Evolutionary conservation across 176 grass and related monocot species (phyloP), one percentile per base, ranked within the genome.

Genomic region (Avena eriantha): DNA sequence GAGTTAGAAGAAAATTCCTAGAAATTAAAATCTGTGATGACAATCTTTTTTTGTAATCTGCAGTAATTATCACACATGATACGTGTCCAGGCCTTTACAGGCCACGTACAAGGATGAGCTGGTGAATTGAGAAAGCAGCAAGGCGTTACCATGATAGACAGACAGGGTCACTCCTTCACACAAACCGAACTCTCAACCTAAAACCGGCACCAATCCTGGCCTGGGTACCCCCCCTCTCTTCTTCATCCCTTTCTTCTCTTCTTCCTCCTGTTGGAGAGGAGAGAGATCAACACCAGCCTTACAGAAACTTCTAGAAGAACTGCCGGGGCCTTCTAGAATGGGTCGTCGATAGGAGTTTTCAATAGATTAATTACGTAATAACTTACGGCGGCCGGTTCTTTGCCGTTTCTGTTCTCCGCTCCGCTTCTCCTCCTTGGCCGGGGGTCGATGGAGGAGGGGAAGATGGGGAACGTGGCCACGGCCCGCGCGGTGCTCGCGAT

Each of bases 401-500:
- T 41, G 63, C n/a, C 84, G 85, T 85, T 89, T 74, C 68, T 9
- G 23, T 80, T 85, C 23, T 55, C 13, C 80, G 33, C 23, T 55
- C 13, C 80, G 33, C 26, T 78, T 19, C 59, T 69, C 36, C 26
- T 10, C n/a, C 81, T 24, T 51, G 43, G 33, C 34, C 1, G 15
- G 16, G n/a, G 43, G 22, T 18, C 43, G 43, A 94, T 93, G 97
- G 92, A 93, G 70, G 93, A 96, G 69, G 75, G 81, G 24, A 87
- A 83, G 84, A 91, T 88, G 81, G 82, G 89, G 77, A 89, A 84
- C 84, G 77, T 78, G 82, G 34, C 75, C 34, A 93, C 84, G 83
- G 54, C 93, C 72, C 90, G 90, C 31, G 88, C 97, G 12, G 80
- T 94, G 67, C 87, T 96, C 69, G 84, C 97, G 4, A 98, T 98